Evolutionary conservation across 2,329 filamentous ascomycete species (phyloP), one percentile per base, ranked within the genome.

Genomic region (Calycina marina): DNA sequence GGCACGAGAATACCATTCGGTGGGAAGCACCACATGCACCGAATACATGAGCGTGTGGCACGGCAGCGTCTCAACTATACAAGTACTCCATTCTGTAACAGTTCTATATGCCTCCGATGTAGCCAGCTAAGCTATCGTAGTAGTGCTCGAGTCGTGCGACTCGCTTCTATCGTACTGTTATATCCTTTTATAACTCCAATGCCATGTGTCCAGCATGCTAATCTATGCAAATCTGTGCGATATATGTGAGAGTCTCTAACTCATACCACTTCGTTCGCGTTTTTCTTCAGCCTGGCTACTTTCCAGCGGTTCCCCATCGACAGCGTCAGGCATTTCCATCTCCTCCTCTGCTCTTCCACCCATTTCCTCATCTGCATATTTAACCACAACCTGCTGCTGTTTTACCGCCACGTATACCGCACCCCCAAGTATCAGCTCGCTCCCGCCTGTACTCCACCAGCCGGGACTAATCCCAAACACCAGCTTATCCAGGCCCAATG

Each of bases 381-480:
- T 35, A 16, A 9, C 32, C 4, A 20, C 39, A 11, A 25, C 30
- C 17, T 32, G 12, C 11, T 34, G 30, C 32, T 44, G 43, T 27
- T 34, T 28, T 10, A 74, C 53, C 0, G 72, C 73, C 31, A 80
- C 70, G 47, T 69, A 77, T 16, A 80, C 58, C 2, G 73, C 75
- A 39, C 69, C 69, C 0, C 66, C 67, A n/a, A 80, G 49, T 40
- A 81, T 80, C 40, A 80, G 48, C 14, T 58, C 66, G 9, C 69
- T 74, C 2, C 76, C 76, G 2, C 67, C 52, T 43, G 75, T 69
- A 37, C 69, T 74, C 42, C 70, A 54, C 13, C 58, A 49, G 6
- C 64, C 65, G 1, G 75, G 69, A 5, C 63, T 69, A 11, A 64
- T 66, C 3, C 69, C 67, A 58, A 72, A 80, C 11, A 80, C 57